phyloP scores from a whole-genome alignment of 306 rosid species.

The Ziziphus jujuba region DNA sequence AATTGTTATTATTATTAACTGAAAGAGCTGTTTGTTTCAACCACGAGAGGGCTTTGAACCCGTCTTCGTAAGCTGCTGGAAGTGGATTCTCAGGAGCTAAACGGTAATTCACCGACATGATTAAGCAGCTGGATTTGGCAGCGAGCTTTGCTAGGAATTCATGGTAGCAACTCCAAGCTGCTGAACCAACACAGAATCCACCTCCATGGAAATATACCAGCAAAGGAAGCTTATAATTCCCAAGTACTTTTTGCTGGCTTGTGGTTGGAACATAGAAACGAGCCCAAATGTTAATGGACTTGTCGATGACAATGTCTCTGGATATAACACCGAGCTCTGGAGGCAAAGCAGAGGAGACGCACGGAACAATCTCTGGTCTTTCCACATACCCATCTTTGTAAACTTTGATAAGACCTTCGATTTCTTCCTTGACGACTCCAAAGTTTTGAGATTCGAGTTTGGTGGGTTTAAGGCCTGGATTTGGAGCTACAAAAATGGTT shows the following conservation, averaged over 20 bases:
- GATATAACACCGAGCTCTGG: slow-evolving; percentile 52
- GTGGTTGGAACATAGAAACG: slow-evolving; percentile 71
- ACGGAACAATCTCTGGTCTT: slow-evolving; percentile 61
- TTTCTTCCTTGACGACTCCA: slow-evolving; percentile 55
- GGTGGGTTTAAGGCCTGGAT: slow-evolving; percentile 25
- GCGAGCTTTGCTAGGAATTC: slow-evolving; percentile 59
- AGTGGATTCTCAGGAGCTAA: slow-evolving; percentile 90
- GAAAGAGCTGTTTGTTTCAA: slow-evolving; percentile 44
- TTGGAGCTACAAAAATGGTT: slow-evolving; percentile 45
- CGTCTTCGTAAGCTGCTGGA: slow-evolving; percentile 87
- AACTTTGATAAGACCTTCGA: slow-evolving; percentile 69
- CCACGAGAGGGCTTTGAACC: slow-evolving; percentile 59
- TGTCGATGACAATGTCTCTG: slow-evolving; percentile 59
- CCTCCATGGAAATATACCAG: slow-evolving; percentile 88
- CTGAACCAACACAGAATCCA: slow-evolving; percentile 86
- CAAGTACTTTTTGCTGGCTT: not conserved
- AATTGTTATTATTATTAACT: no score
- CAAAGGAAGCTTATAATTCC: slow-evolving; percentile 58
- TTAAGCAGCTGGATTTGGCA: slow-evolving; percentile 40
- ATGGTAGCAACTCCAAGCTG: slow-evolving; percentile 87
- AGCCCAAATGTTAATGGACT: slow-evolving; percentile 53
- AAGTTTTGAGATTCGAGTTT: slow-evolving; percentile 33
- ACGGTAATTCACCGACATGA: slow-evolving; percentile 75
- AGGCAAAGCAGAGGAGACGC: slow-evolving; percentile 38
- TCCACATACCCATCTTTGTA: slow-evolving; percentile 68